A percentile compares a stretch with the other conserved stretches of the same genome.
These are phyloP conservation scores for Quercus lobata DNA, from an alignment of 331 rosid genomes.

Conservation along the genomic window DNA sequence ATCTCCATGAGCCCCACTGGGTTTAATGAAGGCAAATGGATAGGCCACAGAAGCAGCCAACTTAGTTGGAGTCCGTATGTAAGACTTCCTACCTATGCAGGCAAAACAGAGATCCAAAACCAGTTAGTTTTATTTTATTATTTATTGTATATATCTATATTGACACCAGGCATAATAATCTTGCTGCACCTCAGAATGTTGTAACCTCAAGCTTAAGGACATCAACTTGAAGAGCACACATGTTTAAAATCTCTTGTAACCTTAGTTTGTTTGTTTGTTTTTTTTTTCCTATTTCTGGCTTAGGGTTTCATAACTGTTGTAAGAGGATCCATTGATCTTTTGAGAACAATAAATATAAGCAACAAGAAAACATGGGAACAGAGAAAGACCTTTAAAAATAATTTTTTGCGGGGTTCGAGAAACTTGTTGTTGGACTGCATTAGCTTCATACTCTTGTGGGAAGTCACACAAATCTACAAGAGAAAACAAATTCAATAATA, in stretches of 20 bases:
- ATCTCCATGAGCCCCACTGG: constrained; percentile 91
- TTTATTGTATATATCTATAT: neutral
- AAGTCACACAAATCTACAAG: constrained; percentile 45
- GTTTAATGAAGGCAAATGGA: constrained; percentile 96
- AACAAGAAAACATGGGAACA: constrained; percentile 16
- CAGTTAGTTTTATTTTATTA: neutral
- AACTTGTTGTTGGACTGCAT: constrained; percentile 34
- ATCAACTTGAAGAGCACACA: neutral
- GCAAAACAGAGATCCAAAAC: constrained; percentile 6
- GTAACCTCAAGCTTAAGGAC: neutral
- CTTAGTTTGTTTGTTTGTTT: neutral
- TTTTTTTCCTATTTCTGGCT: neutral
- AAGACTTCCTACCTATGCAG: constrained; percentile 70
- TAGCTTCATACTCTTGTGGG: constrained; percentile 42
- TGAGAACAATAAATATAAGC: neutral
- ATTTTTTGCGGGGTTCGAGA: constrained; percentile 45
- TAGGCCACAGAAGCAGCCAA: constrained; percentile 87
- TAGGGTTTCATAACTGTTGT: neutral
- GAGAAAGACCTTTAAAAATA: constrained; percentile 68
- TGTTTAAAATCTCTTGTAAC: neutral
- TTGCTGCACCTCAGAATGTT: neutral
- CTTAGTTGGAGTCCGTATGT: constrained; percentile 65
- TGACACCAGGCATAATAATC: constrained; percentile 1
- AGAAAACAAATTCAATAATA: neutral
- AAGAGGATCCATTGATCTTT: constrained; percentile 5